These are phyloP conservation scores for Suillus subalutaceus DNA, from an alignment of 768 basidiomycete genomes.

Conservation along the genomic window DNA sequence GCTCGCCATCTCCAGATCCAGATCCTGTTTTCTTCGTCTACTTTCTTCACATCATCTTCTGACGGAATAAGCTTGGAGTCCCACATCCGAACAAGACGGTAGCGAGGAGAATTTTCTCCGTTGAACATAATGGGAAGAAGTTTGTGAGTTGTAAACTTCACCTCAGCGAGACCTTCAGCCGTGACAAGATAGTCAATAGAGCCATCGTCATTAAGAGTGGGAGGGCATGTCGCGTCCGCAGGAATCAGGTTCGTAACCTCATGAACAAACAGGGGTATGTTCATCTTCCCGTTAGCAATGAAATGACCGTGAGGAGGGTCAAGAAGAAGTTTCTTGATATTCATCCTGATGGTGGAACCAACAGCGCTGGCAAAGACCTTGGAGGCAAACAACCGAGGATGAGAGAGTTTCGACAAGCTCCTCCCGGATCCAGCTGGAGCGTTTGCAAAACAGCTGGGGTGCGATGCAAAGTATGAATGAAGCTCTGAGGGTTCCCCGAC, in stretches of 20 bases:
- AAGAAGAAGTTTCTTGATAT: constrained; percentile 20
- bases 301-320: constrained; percentile 33
- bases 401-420: neutral
- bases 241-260: constrained; percentile 6
- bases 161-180: constrained; percentile 20
- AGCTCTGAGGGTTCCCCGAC: constrained; percentile 27
- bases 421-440: neutral
- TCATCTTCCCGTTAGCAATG: constrained; percentile 34
- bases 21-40: neutral
- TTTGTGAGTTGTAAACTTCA: constrained; percentile 21
- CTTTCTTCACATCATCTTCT: neutral
- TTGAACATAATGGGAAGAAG: constrained; percentile 10
- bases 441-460: constrained; percentile 24
- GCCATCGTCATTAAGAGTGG: neutral
- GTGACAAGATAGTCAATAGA: constrained; percentile 22
- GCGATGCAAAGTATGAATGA: constrained; percentile 29
- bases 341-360: constrained; percentile 15
- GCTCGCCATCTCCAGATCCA: neutral
- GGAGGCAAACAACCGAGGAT: neutral
- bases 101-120: constrained; percentile 3
- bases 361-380: constrained; percentile 17
- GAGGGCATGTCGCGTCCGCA: neutral
- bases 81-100: constrained; percentile 28
- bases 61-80: constrained; percentile 11
- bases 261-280: constrained; percentile 18